phyloP scores from a whole-genome alignment of 129 eudicot genomes.

The Chrysanthemum makinoi region DNA sequence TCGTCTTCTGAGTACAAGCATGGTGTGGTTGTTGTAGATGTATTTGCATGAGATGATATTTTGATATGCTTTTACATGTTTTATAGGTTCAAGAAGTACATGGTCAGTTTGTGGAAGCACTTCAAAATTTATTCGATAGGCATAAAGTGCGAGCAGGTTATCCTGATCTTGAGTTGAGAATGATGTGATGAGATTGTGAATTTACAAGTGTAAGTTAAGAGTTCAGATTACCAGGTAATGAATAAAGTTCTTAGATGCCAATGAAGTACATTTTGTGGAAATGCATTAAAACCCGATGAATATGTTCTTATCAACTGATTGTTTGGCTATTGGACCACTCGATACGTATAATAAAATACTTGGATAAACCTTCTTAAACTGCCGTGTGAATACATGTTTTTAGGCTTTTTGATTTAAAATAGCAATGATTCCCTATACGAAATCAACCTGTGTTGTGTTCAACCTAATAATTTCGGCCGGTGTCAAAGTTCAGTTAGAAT shows the following conservation, averaged over 20 bases:
- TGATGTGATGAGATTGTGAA: conserved; percentile 37
- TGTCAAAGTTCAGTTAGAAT: too few species aligned
- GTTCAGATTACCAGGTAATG: conserved; percentile 9
- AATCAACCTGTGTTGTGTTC: too few species aligned
- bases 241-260: conserved; percentile 4
- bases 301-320: neutral
- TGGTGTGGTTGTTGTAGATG: neutral
- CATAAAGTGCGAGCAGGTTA: conserved; percentile 71
- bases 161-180: conserved; percentile 49
- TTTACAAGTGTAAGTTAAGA: neutral
- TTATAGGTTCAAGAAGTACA: conserved; percentile 70
- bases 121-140: conserved; percentile 58
- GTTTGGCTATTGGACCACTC: neutral
- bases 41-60: neutral
- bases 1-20: neutral
- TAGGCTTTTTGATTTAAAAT: too few species aligned
- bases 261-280: conserved; percentile 6
- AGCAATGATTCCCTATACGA: too few species aligned
- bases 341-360: neutral
- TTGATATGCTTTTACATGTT: conserved; percentile 14
- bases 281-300: neutral
- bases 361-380: too few species aligned
- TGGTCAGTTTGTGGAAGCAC: conserved; percentile 59
- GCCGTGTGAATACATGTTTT: too few species aligned
- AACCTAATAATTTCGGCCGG: too few species aligned